A percentile compares a stretch with the other conserved stretches of the same genome.
Conservation (phyloP, 2,329 filamentous ascomycete species). For the Thelonectria blattea region DNA sequence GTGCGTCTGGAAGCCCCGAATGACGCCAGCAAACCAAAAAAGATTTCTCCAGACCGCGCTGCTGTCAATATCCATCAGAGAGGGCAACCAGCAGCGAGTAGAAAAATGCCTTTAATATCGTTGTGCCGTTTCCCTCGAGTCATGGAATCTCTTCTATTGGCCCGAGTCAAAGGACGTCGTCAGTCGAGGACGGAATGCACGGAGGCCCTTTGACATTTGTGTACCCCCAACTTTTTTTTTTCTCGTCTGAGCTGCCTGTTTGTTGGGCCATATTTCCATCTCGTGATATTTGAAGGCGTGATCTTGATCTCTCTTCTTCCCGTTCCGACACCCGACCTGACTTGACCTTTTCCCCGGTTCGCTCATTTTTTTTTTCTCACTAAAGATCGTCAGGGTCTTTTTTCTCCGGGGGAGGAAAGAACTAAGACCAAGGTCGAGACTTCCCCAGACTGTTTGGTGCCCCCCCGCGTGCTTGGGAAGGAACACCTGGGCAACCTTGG, state of each 20-base stretch:
- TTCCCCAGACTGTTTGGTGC: not conserved
- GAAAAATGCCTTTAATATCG: not conserved
- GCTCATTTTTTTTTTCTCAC: not conserved
- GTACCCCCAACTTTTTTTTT: conserved; percentile 7
- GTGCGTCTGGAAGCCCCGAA: conserved; percentile 14
- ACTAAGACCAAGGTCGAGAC: not conserved
- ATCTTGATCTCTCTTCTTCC: not conserved
- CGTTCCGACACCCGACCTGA: not conserved
- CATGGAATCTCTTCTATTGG: conserved; percentile 12
- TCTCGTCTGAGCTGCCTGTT: not conserved
- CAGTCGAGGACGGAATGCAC: too few species aligned
- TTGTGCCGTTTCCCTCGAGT: not conserved
- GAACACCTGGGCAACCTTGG: conserved; percentile 15
- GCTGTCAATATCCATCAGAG: not conserved
- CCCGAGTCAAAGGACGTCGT: not conserved
- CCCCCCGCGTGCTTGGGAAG: conserved; percentile 1
- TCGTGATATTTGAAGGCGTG: conserved; percentile 22
- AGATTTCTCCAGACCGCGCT: not conserved
- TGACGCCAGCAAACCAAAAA: conserved; percentile 19
- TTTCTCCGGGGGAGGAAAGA: not conserved
- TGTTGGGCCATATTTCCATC: conserved; percentile 4
- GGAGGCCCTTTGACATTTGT: not conserved
- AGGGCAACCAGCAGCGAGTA: not conserved
- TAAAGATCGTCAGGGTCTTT: conserved; percentile 2
- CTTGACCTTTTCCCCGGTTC: not conserved